Percentiles rank a stretch among this genome's conserved stretches.
Evolutionary conservation across 1,284 basidiomycete genomes (phyloP).

Genomic region (Coniferiporia sulphurascens): DNA sequence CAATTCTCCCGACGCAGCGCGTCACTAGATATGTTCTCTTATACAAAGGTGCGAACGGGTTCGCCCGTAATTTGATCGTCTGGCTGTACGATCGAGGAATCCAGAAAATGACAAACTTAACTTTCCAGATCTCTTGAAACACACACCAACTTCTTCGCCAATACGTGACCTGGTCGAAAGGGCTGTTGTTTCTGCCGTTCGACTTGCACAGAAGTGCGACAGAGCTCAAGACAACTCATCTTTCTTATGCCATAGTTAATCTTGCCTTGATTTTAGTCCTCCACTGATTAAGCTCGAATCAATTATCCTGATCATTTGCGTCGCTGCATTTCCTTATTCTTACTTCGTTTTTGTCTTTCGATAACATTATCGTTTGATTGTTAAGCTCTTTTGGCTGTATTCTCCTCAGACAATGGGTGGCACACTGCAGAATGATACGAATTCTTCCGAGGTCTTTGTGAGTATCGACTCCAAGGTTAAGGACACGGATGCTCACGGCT

Average conservation of each 20-base stretch:
- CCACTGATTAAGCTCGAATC: background rate
- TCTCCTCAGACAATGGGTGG: too few relatives aligned
- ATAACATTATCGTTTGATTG: too few relatives aligned
- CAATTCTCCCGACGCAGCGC: constrained; percentile 64
- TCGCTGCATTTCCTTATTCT: background rate
- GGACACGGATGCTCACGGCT: background rate
- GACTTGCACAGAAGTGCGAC: constrained; percentile 62
- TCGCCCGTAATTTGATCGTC: background rate
- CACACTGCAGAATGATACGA: too few relatives aligned
- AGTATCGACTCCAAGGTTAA: too few relatives aligned
- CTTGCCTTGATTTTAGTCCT: background rate
- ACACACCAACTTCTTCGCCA: constrained; percentile 40
- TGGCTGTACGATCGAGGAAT: background rate
- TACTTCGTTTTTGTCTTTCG: background rate
- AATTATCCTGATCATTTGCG: background rate
- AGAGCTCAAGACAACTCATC: constrained; percentile 57
- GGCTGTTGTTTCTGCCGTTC: constrained; percentile 51
- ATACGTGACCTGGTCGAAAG: constrained; percentile 47
- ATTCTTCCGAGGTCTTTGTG: too few relatives aligned
- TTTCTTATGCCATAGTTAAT: constrained; percentile 33
- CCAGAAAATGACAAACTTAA: background rate
- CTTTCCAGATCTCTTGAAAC: constrained; percentile 37
- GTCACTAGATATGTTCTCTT: constrained; percentile 66
- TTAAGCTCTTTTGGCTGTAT: too few relatives aligned
- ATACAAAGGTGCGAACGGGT: constrained; percentile 48